These are phyloP conservation scores for Blastobotrys raffinosifermentans DNA, from an alignment of 1,139 yeast genomes.

Conservation along the genomic window DNA sequence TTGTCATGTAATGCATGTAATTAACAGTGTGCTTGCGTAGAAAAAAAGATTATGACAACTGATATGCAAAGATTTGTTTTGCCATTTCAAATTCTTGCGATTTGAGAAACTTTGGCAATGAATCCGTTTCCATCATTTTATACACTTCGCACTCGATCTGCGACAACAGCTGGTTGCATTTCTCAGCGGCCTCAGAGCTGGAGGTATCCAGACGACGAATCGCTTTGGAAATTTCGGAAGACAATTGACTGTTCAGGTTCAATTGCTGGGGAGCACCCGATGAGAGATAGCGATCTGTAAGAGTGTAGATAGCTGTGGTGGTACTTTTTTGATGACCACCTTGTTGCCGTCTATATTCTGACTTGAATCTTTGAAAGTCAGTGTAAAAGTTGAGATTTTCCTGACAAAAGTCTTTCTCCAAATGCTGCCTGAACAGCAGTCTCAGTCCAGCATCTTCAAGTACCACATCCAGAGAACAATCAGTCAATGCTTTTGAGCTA, in stretches of 20 bases:
- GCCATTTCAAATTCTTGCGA: conserved; percentile 43
- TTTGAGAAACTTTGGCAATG: conserved; percentile 61
- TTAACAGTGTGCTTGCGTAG: neutral
- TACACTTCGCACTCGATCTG: no score
- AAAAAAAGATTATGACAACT: neutral
- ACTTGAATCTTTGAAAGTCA: conserved; percentile 45
- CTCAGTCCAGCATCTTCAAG: conserved; percentile 75
- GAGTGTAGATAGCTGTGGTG: conserved; percentile 48
- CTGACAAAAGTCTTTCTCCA: conserved; percentile 58
- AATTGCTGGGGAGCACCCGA: conserved; percentile 64
- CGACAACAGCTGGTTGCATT: no score
- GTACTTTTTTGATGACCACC: conserved; percentile 32
- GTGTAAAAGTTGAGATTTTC: conserved; percentile 72
- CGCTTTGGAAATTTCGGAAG: no score
- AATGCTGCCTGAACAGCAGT: conserved; percentile 58
- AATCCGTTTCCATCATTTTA: conserved; percentile 64
- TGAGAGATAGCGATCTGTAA: conserved; percentile 64
- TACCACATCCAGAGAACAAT: conserved; percentile 39
- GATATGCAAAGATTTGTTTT: neutral
- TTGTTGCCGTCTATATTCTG: conserved; percentile 24
- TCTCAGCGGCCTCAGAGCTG: no score
- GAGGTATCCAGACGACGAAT: no score
- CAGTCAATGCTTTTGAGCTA: conserved; percentile 9
- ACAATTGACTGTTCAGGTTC: conserved; percentile 46
- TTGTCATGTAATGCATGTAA: neutral